Evolutionary conservation across 495 filamentous ascomycete genomes (phyloP).

Genomic region (Hypoxylon trugodes): DNA sequence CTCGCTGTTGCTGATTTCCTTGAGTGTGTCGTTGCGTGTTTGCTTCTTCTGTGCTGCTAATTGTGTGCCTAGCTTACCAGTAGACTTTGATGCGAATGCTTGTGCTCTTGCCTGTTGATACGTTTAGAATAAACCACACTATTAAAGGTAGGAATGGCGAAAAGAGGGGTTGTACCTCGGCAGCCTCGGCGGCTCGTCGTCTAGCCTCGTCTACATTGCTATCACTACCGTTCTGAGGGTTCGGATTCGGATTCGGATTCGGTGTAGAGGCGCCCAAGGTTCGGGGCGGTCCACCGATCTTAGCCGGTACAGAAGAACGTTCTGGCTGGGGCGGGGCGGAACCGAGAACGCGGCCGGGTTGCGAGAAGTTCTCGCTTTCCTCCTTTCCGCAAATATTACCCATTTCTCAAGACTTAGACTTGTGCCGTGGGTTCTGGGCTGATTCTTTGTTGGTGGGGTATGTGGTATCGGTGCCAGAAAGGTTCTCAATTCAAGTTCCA

Average conservation of each 20-base stretch:
- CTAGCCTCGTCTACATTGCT: slow-evolving; percentile 57
- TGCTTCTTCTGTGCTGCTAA: slow-evolving; percentile 72
- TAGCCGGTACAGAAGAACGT: slow-evolving; percentile 48
- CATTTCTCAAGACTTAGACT: slow-evolving; percentile 56
- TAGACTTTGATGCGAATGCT: slow-evolving; percentile 46
- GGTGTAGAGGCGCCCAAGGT: slow-evolving; percentile 56
- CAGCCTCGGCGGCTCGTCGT: slow-evolving; percentile 70
- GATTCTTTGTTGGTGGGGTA: neutral
- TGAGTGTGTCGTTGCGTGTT: slow-evolving; percentile 67
- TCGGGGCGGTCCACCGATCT: slow-evolving; percentile 62
- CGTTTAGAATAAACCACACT: slow-evolving; percentile 10
- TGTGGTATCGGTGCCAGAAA: neutral
- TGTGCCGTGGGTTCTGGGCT: neutral
- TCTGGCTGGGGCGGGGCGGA: slow-evolving; percentile 52
- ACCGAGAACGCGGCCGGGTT: slow-evolving; percentile 70
- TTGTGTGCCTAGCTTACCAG: slow-evolving; percentile 68
- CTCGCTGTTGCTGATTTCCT: slow-evolving; percentile 64
- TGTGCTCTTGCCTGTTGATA: slow-evolving; percentile 54
- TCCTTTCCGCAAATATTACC: slow-evolving; percentile 78
- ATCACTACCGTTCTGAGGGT: slow-evolving; percentile 28
- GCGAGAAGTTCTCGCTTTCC: slow-evolving; percentile 66
- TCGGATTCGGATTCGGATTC: neutral
- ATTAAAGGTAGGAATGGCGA: neutral
- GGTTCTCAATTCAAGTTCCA: too few species aligned
- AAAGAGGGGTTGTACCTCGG: slow-evolving; percentile 63